Evolutionary conservation across 805 yeast genomes (phyloP).

Genomic region (Schizosaccharomyces lindneri): DNA sequence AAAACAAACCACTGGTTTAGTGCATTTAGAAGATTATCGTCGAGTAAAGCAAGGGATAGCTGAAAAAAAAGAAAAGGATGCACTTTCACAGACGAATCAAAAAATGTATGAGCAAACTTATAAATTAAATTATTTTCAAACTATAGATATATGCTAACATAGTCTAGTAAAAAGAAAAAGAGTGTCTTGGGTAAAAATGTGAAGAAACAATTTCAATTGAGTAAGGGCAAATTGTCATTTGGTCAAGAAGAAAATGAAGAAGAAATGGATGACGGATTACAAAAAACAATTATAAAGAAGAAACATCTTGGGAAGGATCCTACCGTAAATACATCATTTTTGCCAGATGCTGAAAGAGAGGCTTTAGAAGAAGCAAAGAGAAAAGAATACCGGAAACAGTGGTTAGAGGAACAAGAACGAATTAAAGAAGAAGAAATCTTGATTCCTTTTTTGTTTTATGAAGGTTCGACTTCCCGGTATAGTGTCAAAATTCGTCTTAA

Average conservation of each 20-base stretch:
- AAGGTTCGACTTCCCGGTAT: slow-evolving; percentile 9
- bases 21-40: neutral
- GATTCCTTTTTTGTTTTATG: slow-evolving; percentile 10
- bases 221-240: neutral
- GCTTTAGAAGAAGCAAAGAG: neutral
- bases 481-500: slow-evolving; percentile 10
- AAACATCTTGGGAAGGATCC: neutral
- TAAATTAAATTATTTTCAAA: neutral
- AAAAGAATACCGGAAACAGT: slow-evolving; percentile 6
- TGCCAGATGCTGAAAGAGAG: neutral
- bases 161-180: neutral
- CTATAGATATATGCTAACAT: neutral
- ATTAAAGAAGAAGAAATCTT: slow-evolving; percentile 7
- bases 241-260: neutral
- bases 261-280: neutral
- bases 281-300: neutral
- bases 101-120: neutral
- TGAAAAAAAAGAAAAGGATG: neutral
- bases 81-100: neutral
- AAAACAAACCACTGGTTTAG: neutral
- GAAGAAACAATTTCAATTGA: neutral
- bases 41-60: neutral
- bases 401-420: slow-evolving; percentile 6
- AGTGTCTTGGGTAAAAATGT: neutral
- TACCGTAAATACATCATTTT: neutral